Evolutionary conservation across 1,284 basidiomycete species (phyloP).

Genomic region (Microbotryomycetes sp.): DNA sequence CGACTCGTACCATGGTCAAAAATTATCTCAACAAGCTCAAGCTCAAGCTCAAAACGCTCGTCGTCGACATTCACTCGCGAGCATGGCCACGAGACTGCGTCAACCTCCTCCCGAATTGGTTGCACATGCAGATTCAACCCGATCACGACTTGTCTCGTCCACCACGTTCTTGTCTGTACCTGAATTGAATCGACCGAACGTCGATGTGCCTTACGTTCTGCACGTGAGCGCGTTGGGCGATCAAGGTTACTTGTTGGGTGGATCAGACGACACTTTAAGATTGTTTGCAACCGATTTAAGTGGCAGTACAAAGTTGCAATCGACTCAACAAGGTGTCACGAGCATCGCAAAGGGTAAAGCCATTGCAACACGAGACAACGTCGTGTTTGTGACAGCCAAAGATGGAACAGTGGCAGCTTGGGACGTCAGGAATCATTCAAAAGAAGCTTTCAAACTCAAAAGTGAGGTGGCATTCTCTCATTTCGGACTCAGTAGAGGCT

Average conservation of each 20-base stretch:
- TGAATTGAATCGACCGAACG: neutral
- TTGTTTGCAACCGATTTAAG: conserved; percentile 24
- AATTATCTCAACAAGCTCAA: too few relatives aligned
- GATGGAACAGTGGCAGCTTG: conserved; percentile 29
- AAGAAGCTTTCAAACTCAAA: conserved; percentile 29
- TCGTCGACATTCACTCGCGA: too few relatives aligned
- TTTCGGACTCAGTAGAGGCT: neutral
- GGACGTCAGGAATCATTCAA: conserved; percentile 20
- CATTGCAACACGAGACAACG: conserved; percentile 19
- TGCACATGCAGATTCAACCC: conserved; percentile 8
- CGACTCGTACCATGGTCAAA: too few relatives aligned
- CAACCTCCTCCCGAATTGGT: conserved; percentile 27
- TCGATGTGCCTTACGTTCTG: conserved; percentile 30
- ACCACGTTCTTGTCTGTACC: conserved; percentile 16
- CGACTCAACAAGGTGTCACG: conserved; percentile 22
- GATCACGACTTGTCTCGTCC: conserved; percentile 22
- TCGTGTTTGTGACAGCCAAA: conserved; percentile 30
- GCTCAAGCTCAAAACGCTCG: too few relatives aligned
- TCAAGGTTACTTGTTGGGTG: conserved; percentile 27
- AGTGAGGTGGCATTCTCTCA: conserved; percentile 5
- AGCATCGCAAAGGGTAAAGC: conserved; percentile 15
- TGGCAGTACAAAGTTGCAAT: conserved; percentile 19
- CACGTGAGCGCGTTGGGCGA: conserved; percentile 17
- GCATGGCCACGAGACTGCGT: conserved; percentile 14
- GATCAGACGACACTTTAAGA: conserved; percentile 34